A percentile compares a stretch with the other conserved stretches of the same genome.
phyloP scores from a whole-genome alignment of 345 rosid genomes.

The Acer negundo region DNA sequence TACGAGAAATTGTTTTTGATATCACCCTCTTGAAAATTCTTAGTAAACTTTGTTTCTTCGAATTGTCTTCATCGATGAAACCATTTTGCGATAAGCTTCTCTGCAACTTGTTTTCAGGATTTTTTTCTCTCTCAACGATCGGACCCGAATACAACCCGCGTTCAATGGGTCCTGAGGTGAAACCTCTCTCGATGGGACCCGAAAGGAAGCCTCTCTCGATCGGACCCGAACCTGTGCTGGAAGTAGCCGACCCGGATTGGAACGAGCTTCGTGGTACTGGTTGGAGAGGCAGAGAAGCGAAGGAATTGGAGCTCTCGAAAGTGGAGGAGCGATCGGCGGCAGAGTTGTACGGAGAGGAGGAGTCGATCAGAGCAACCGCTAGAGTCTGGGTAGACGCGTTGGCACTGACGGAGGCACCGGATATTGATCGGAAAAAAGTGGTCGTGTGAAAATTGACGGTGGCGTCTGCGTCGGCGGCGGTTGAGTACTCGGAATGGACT shows the following conservation, averaged over 20 bases:
- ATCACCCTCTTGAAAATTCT: slow-evolving; percentile 47
- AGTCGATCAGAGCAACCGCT: slow-evolving; percentile 51
- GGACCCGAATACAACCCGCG: slow-evolving; percentile 49
- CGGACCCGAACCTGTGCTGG: slow-evolving; percentile 69
- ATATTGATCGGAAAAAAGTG: slow-evolving; percentile 77
- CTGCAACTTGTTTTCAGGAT: slow-evolving; percentile 31
- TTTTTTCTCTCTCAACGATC: slow-evolving; percentile 26
- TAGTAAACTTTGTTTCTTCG: slow-evolving; percentile 43
- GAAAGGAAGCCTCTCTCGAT: slow-evolving; percentile 89
- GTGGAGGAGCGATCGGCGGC: slow-evolving; percentile 60
- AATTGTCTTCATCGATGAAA: slow-evolving; percentile 25
- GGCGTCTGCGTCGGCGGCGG: slow-evolving; percentile 6
- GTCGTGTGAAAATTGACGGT: slow-evolving; percentile 24
- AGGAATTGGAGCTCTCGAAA: slow-evolving; percentile 84
- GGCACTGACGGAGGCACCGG: slow-evolving; percentile 96
- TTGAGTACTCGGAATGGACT: slow-evolving; percentile 48
- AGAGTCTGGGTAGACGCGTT: slow-evolving; percentile 73
- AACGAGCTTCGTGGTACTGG: slow-evolving; percentile 73
- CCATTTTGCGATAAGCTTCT: slow-evolving; percentile 57
- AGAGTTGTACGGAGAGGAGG: slow-evolving; percentile 39
- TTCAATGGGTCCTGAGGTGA: slow-evolving; percentile 61
- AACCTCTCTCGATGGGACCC: slow-evolving; percentile 83
- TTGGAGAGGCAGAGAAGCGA: slow-evolving; percentile 82
- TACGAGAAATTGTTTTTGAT: slow-evolving; percentile 39
- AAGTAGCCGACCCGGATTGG: slow-evolving; percentile 50